Evolutionary conservation across 1,284 basidiomycete genomes (phyloP).

Genomic region (Volvariella volvacea): DNA sequence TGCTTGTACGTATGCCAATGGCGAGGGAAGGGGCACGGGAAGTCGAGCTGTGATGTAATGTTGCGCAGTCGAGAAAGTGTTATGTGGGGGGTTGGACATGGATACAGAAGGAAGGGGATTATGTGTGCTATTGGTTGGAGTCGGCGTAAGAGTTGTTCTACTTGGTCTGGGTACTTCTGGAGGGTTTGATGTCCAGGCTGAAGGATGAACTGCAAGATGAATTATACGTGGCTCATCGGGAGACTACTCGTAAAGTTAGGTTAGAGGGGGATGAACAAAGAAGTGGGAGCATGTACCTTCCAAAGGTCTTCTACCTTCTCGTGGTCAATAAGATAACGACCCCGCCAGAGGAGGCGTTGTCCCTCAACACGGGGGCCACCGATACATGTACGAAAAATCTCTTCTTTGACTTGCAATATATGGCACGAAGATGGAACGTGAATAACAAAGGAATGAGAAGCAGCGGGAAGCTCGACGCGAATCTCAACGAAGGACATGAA

Average conservation of each 20-base stretch:
- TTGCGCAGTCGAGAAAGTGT: conserved; percentile 8
- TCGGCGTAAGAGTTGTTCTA: conserved; percentile 9
- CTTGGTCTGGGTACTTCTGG: conserved; percentile 22
- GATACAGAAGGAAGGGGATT: conserved; percentile 9
- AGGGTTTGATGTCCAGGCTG: conserved; percentile 58
- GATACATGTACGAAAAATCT: conserved; percentile 52
- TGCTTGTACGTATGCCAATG: conserved; percentile 20
- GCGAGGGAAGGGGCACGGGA: conserved; percentile 4
- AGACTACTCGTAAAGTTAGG: conserved; percentile 30
- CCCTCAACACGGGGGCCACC: conserved; percentile 63
- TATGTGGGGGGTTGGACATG: conserved; percentile 5
- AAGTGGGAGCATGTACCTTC: conserved; percentile 41
- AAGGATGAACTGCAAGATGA: conserved; percentile 71
- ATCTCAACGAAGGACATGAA: conserved; percentile 41
- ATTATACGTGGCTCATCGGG: conserved; percentile 52
- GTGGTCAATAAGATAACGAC: conserved; percentile 56
- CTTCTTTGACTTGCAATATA: conserved; percentile 59
- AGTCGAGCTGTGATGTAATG: conserved; percentile 10
- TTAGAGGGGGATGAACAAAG: conserved; percentile 8
- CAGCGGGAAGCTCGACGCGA: conserved; percentile 68
- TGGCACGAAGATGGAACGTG: conserved; percentile 41
- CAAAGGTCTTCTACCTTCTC: conserved; percentile 64
- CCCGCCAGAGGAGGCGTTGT: conserved; percentile 70
- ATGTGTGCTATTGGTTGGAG: conserved; percentile 7
- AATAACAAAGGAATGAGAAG: conserved; percentile 58